A percentile compares a stretch with the other conserved stretches of the same genome.
Evolutionary conservation across 192 early-diverging fungal species (phyloP).

Genomic region (Spizellomyces punctatus): DNA sequence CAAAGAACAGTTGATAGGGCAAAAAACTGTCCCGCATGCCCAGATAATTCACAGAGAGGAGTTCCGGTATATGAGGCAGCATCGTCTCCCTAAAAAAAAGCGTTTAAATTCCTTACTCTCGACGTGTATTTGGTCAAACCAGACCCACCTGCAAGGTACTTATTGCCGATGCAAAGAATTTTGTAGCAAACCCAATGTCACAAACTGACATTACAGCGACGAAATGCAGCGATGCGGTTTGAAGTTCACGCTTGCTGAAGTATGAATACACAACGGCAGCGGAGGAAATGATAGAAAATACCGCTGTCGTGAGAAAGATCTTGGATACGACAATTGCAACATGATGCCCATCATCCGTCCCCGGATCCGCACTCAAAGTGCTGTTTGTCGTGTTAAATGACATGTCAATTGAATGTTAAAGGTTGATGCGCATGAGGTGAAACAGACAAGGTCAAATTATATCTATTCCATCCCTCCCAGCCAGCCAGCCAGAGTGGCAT

Average conservation of each 20-base stretch:
- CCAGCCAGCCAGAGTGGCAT: no score
- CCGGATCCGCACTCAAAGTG: no score
- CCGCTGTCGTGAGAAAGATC: slow-evolving; percentile 13
- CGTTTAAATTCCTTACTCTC: neutral
- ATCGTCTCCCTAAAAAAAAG: neutral
- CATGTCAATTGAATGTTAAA: no score
- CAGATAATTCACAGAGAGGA: slow-evolving; percentile 4
- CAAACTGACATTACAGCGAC: slow-evolving; percentile 23
- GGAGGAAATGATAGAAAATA: neutral
- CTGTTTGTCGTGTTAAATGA: no score
- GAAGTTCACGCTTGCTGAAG: slow-evolving; percentile 1
- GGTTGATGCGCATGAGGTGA: no score
- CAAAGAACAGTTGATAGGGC: slow-evolving; percentile 16
- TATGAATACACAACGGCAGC: slow-evolving; percentile 13
- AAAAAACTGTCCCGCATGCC: slow-evolving; percentile 24
- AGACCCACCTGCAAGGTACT: neutral
- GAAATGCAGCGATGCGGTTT: slow-evolving; percentile 8
- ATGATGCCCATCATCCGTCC: no score
- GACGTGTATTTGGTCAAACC: neutral
- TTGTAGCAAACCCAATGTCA: slow-evolving; percentile 17
- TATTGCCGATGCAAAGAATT: slow-evolving; percentile 7
- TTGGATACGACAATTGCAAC: no score
- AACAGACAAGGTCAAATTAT: no score
- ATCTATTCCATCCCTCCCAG: no score
- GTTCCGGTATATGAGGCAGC: neutral